Evolutionary conservation across 805 yeast genomes (phyloP).

Genomic region (Lipomyces sp.): DNA sequence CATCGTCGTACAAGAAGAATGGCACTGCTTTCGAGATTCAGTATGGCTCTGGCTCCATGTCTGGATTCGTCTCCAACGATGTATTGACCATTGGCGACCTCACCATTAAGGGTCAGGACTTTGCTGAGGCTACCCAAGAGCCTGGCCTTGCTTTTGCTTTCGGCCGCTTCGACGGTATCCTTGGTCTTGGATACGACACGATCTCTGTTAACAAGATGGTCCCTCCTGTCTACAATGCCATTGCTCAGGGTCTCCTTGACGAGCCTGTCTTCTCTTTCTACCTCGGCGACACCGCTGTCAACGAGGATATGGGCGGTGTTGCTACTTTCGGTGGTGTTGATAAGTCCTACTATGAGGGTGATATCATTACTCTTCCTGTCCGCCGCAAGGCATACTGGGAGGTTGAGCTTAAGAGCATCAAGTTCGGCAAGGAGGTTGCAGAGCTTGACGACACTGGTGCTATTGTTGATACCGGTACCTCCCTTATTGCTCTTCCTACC

Average conservation of each 20-base stretch:
- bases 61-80: slow-evolving; percentile 91
- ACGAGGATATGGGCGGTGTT: slow-evolving; percentile 72
- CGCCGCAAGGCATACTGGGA: slow-evolving; percentile 99
- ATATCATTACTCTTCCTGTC: slow-evolving; percentile 93
- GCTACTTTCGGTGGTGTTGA: slow-evolving; percentile 97
- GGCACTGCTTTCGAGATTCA: slow-evolving; percentile 84
- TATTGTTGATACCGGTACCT: slow-evolving; percentile 98
- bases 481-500: slow-evolving; percentile 91
- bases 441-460: slow-evolving; percentile 85
- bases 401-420: slow-evolving; percentile 87
- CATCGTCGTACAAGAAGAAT: slow-evolving; percentile 84
- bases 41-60: slow-evolving; percentile 92
- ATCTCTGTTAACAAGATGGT: slow-evolving; percentile 87
- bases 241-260: slow-evolving; percentile 79
- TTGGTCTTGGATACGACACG: slow-evolving; percentile 92
- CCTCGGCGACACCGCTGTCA: slow-evolving; percentile 75
- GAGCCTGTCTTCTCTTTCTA: slow-evolving; percentile 86
- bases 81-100: slow-evolving; percentile 80
- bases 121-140: slow-evolving; percentile 96
- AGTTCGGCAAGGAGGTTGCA: slow-evolving; percentile 91
- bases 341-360: slow-evolving; percentile 72
- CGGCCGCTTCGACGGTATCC: slow-evolving; percentile 97
- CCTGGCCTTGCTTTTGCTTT: slow-evolving; percentile 98
- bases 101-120: slow-evolving; percentile 83
- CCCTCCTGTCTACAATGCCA: slow-evolving; percentile 93